phyloP scores from a whole-genome alignment of 2,329 filamentous ascomycete species.

The Phyllosticta citriasiana region DNA sequence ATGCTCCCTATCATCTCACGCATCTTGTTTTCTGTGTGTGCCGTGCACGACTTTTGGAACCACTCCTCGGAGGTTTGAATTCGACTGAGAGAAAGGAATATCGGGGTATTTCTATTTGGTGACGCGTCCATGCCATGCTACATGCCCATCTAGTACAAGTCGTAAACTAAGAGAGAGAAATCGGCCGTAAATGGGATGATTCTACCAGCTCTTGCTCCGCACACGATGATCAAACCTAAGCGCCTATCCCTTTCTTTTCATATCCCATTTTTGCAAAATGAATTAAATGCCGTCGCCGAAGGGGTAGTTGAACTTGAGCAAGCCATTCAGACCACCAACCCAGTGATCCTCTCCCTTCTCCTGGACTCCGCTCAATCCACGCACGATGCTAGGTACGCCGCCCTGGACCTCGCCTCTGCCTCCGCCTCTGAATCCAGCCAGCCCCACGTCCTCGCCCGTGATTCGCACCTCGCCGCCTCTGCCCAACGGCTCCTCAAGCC shows the following conservation, averaged over 20 bases:
- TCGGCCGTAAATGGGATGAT: neutral
- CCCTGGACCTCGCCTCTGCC: constrained; percentile 51
- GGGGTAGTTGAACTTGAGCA: constrained; percentile 95
- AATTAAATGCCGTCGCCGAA: constrained; percentile 56
- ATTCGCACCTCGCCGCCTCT: constrained; percentile 65
- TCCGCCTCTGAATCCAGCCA: constrained; percentile 29
- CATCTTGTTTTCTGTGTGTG: too few relatives aligned
- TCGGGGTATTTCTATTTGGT: neutral
- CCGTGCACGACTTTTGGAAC: too few relatives aligned
- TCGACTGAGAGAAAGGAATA: neutral
- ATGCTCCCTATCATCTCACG: too few relatives aligned
- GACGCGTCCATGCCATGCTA: neutral
- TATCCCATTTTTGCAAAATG: neutral
- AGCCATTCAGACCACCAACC: constrained; percentile 86
- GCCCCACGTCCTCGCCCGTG: constrained; percentile 67
- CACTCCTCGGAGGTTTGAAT: neutral
- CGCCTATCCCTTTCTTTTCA: neutral
- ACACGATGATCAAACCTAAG: neutral
- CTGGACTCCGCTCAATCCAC: constrained; percentile 36
- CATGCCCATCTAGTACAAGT: neutral
- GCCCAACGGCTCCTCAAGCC: constrained; percentile 28
- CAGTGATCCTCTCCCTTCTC: constrained; percentile 70
- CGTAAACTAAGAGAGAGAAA: neutral
- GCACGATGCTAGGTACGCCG: constrained; percentile 85
- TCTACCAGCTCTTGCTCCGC: neutral